Evolutionary conservation across 202 grass and related monocot species (phyloP).

Genomic region (Bolboschoenoplectus hybrid): DNA sequence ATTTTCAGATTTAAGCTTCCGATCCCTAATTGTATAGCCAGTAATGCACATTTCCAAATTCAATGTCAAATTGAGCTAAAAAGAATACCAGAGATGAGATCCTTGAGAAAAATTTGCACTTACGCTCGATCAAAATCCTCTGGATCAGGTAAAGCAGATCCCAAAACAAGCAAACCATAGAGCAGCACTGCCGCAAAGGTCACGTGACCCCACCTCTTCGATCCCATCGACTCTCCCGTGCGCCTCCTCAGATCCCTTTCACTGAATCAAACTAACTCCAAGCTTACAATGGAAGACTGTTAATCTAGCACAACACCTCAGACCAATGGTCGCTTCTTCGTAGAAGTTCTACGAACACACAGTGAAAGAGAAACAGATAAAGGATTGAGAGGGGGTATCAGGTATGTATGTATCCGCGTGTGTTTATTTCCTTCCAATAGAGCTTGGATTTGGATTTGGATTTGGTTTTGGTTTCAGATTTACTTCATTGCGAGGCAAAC

Average conservation of each 20-base stretch:
- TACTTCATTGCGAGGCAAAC: slow-evolving; percentile 51
- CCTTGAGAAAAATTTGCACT: slow-evolving; percentile 41
- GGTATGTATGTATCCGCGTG: background rate
- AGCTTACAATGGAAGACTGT: background rate
- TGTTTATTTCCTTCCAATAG: background rate
- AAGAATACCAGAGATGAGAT: slow-evolving; percentile 9
- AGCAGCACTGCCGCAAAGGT: slow-evolving; percentile 32
- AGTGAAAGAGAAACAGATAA: slow-evolving; percentile 21
- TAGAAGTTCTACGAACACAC: slow-evolving; percentile 13
- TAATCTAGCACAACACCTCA: background rate
- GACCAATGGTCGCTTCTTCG: slow-evolving; percentile 11
- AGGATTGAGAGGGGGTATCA: background rate
- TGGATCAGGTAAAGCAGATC: slow-evolving; percentile 31
- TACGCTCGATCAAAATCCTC: slow-evolving; percentile 61
- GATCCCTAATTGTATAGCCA: slow-evolving; percentile 17
- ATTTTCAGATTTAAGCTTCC: slow-evolving; percentile 17
- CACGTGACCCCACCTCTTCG: slow-evolving; percentile 18
- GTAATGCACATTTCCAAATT: slow-evolving; percentile 41
- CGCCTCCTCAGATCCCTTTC: slow-evolving; percentile 49
- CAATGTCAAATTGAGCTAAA: slow-evolving; percentile 16
- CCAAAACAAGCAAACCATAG: slow-evolving; percentile 39
- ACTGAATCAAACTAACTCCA: background rate
- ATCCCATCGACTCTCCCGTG: slow-evolving; percentile 34
- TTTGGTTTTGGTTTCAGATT: slow-evolving; percentile 39
- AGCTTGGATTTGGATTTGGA: slow-evolving; percentile 29